Evolutionary conservation across 192 early-diverging fungal species (phyloP).

Genomic region (Mortierella claussenii): DNA sequence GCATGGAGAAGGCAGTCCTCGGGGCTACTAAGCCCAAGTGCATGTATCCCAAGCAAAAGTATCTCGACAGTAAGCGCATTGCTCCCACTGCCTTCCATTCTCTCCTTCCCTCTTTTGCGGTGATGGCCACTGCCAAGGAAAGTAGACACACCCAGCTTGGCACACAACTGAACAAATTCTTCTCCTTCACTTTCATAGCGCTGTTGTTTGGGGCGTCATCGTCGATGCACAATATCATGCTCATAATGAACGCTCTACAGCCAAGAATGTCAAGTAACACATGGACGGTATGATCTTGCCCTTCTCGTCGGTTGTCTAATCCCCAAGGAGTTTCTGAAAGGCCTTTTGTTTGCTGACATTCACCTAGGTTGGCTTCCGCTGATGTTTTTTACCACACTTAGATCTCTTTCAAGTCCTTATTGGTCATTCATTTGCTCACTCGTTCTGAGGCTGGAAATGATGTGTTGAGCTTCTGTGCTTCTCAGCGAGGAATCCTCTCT

Average conservation of each 20-base stretch:
- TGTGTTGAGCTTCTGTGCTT: conserved; percentile 62
- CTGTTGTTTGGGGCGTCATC: conserved; percentile 40
- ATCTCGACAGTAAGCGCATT: conserved; percentile 72
- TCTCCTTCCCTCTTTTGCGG: neutral
- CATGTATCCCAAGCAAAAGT: conserved; percentile 96
- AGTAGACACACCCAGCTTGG: no score
- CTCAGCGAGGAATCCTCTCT: conserved; percentile 48
- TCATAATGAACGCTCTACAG: conserved; percentile 50
- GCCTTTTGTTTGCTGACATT: no score
- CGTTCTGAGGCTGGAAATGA: conserved; percentile 73
- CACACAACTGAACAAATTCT: no score
- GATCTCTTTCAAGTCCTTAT: conserved; percentile 79
- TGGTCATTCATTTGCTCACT: conserved; percentile 78
- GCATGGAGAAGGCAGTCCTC: conserved; percentile 64
- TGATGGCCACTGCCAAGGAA: no score
- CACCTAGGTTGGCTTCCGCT: no score
- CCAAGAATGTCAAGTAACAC: conserved; percentile 48
- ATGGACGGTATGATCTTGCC: conserved; percentile 36
- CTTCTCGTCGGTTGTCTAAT: no score
- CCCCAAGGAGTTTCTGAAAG: no score
- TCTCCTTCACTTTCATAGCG: conserved; percentile 15
- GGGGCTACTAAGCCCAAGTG: conserved; percentile 92
- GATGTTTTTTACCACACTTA: conserved; percentile 29
- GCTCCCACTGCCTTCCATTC: neutral
- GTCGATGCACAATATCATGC: conserved; percentile 53